Conservation (phyloP, 345 rosid species). For the Euphorbia tirucalli region DNA sequence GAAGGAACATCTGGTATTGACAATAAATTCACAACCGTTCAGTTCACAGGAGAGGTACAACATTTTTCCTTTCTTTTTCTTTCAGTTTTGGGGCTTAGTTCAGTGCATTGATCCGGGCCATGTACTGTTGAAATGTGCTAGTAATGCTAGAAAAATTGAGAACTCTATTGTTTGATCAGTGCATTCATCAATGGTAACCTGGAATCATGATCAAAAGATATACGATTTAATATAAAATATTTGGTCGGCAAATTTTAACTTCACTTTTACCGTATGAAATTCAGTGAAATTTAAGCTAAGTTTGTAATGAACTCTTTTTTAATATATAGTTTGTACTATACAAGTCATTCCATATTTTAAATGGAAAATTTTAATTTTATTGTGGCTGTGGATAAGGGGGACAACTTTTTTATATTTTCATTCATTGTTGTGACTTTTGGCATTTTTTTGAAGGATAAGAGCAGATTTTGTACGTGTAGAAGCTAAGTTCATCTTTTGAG, state of each 20-base stretch:
- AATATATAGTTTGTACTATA: neutral
- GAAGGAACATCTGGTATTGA: too few species aligned
- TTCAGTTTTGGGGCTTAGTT: too few species aligned
- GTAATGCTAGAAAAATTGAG: too few species aligned
- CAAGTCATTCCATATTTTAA: neutral
- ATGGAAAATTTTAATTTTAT: neutral
- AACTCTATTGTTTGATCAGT: too few species aligned
- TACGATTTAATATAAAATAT: neutral
- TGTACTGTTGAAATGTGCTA: too few species aligned
- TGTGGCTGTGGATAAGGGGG: neutral
- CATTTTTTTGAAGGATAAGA: neutral
- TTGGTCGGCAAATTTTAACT: neutral
- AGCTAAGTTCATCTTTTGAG: neutral
- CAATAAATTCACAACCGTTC: too few species aligned
- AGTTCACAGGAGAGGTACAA: too few species aligned
- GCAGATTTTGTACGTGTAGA: neutral
- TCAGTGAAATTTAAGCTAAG: neutral
- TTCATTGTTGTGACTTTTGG: neutral
- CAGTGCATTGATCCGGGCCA: too few species aligned
- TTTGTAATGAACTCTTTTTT: neutral
- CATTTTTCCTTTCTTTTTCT: too few species aligned
- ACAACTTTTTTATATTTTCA: neutral
- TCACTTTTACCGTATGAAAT: neutral
- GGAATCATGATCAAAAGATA: neutral
- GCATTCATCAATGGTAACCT: too few species aligned